Base-by-base conservation (phyloP, 805 yeast genomes). In the Yueomyces sp. region DNA sequence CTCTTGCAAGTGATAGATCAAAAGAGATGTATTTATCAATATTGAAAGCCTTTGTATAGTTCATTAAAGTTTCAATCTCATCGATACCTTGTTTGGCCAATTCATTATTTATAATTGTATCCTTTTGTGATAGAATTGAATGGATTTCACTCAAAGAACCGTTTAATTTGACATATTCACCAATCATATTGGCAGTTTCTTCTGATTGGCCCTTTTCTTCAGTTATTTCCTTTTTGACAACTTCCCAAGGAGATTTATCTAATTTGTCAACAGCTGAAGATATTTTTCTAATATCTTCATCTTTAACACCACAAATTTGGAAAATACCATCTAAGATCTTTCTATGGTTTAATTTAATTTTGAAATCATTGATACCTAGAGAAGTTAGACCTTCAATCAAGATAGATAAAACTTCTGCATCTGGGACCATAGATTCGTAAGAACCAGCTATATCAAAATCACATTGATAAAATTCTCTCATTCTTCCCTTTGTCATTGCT, bases 391-490 rank as follows among this genome's bases (percentile, higher is more conserved):
- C 96, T 62, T 86, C 94, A 44, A 85, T 90, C 34, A 82, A 65
- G 45, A 92, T 70, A 47, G 82, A 76, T 67, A 92, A 72, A 46
- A 81, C 71, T 67, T 92, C 99, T 6, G 96, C 79, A 62, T 92
- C 99, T 28, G 98, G 95, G 40, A 92, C 92, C 98, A 92, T 92
- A 30, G 79, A 57, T 57, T 92, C 98, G 62, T 83, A 90, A 45
- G 63, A 65, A 43, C 99, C 99, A 27, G 99, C 99, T 57, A 92
- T 72, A 64, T 92, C 99, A 56, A 92, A 85, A 68, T 92, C 99
- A 71, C 99, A 92, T 68, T 92, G 99, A 65, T 92, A 92, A 59
- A 92, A 92, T 66, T 92, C 99, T 75, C 99, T 84, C 98, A 92
- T 92, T 67, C 99, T 78, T 48, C 99, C 99, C 67, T 92, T 92